Evolutionary conservation across 148 eudicot genomes (phyloP).

Genomic region (Rhododendron ovatum): DNA sequence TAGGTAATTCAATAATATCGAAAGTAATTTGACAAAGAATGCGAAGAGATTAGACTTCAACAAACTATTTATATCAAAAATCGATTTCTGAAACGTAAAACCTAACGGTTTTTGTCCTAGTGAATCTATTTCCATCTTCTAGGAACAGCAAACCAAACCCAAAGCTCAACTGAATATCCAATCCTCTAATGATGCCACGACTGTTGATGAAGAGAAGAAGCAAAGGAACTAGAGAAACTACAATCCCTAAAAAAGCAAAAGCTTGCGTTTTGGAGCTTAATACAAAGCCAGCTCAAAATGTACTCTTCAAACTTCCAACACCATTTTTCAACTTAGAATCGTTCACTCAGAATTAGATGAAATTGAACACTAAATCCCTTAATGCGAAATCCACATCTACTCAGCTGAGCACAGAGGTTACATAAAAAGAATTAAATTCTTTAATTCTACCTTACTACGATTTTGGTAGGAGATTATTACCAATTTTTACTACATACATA

Average conservation of each 20-base stretch:
- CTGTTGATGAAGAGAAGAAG: no score
- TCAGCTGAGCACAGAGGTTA: not conserved
- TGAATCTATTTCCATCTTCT: not conserved
- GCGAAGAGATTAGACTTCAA: not conserved
- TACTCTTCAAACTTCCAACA: not conserved
- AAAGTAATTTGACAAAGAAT: not conserved
- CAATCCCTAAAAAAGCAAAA: not conserved
- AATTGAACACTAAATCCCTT: not conserved
- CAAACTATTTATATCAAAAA: not conserved
- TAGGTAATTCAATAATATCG: not conserved
- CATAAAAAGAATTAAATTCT: not conserved
- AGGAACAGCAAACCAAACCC: not conserved
- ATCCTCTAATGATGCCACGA: not conserved
- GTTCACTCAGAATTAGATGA: not conserved
- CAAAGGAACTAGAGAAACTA: not conserved
- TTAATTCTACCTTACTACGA: not conserved
- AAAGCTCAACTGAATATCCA: not conserved
- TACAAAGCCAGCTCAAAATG: not conserved
- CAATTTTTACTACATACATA: not conserved
- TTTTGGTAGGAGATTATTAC: not conserved
- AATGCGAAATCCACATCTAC: not conserved
- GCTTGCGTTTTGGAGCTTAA: not conserved
- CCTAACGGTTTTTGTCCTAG: not conserved
- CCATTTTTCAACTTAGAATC: not conserved
- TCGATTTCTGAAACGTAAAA: not conserved